Evolutionary conservation across 371 early-diverging fungal genomes (phyloP).

Genomic region (Nematocida displodere): DNA sequence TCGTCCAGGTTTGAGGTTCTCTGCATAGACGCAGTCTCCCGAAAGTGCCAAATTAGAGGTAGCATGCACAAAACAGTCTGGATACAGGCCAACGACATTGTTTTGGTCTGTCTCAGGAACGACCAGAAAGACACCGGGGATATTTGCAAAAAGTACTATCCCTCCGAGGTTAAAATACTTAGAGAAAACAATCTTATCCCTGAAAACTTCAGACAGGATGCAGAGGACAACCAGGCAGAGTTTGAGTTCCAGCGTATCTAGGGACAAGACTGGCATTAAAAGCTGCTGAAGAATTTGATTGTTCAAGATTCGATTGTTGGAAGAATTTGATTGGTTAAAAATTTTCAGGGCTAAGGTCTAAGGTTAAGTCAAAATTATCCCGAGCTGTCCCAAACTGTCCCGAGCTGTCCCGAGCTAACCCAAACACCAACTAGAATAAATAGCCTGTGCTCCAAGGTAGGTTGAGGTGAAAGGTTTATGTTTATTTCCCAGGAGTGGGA

Average conservation of each 20-base stretch:
- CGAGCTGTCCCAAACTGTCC: too few relatives aligned
- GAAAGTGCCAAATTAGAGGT: slow-evolving; percentile 89
- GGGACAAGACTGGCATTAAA: neutral
- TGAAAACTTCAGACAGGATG: slow-evolving; percentile 66
- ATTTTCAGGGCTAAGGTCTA: too few relatives aligned
- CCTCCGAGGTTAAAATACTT: slow-evolving; percentile 89
- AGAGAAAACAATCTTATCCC: slow-evolving; percentile 88
- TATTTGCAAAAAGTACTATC: slow-evolving; percentile 88
- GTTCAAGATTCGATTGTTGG: neutral
- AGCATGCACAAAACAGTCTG: slow-evolving; percentile 88
- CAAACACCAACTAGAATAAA: too few relatives aligned
- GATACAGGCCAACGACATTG: slow-evolving; percentile 86
- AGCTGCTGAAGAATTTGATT: too few relatives aligned
- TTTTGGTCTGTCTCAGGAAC: slow-evolving; percentile 83
- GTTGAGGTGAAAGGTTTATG: too few relatives aligned
- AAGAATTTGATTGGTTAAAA: neutral
- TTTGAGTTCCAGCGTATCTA: slow-evolving; percentile 44
- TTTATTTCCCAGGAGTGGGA: too few relatives aligned
- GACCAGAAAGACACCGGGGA: slow-evolving; percentile 91
- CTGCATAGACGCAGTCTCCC: slow-evolving; percentile 82
- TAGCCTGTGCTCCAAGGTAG: too few relatives aligned
- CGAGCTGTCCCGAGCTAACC: too few relatives aligned
- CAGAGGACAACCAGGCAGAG: slow-evolving; percentile 51
- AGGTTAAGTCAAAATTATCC: too few relatives aligned
- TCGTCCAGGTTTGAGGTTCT: slow-evolving; percentile 85